Evolutionary conservation across 345 rosid species (phyloP).

Genomic region (Populus ilicifolia): DNA sequence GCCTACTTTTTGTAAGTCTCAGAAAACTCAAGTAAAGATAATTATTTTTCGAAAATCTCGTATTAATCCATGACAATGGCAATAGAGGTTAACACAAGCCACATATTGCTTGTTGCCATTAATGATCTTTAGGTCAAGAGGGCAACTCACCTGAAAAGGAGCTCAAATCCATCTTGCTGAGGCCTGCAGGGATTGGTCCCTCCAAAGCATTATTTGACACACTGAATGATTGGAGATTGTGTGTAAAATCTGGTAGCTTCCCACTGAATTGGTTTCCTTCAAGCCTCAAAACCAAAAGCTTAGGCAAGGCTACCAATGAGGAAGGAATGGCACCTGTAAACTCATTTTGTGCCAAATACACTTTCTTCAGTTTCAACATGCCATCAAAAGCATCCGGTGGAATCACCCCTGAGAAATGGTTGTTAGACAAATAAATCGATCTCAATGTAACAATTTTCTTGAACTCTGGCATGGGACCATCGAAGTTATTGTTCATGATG

Average conservation of each 20-base stretch:
- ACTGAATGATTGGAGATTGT: conserved; percentile 31
- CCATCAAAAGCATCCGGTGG: conserved; percentile 52
- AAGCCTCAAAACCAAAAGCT: conserved; percentile 53
- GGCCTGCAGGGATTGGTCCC: conserved; percentile 55
- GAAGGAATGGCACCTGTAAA: conserved; percentile 64
- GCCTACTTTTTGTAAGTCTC: not conserved
- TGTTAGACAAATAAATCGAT: conserved; percentile 57
- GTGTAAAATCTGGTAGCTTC: conserved; percentile 46
- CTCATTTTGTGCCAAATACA: conserved; percentile 46
- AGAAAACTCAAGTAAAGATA: not conserved
- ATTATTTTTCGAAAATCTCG: not conserved
- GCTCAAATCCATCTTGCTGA: conserved; percentile 29
- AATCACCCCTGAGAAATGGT: conserved; percentile 54
- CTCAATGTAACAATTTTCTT: conserved; percentile 46
- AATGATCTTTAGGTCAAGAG: not conserved
- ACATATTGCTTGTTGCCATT: not conserved
- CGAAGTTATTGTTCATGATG: conserved; percentile 54
- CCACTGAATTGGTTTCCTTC: conserved; percentile 65
- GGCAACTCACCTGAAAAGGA: conserved; percentile 46
- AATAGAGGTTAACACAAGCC: not conserved
- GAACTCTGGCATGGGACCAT: conserved; percentile 56
- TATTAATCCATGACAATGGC: not conserved
- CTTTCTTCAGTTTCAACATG: conserved; percentile 56
- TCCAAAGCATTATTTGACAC: conserved; percentile 53
- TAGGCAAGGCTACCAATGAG: conserved; percentile 44